phyloP scores from a whole-genome alignment of 805 yeast genomes.

The Metahyphopichia silvanorum region DNA sequence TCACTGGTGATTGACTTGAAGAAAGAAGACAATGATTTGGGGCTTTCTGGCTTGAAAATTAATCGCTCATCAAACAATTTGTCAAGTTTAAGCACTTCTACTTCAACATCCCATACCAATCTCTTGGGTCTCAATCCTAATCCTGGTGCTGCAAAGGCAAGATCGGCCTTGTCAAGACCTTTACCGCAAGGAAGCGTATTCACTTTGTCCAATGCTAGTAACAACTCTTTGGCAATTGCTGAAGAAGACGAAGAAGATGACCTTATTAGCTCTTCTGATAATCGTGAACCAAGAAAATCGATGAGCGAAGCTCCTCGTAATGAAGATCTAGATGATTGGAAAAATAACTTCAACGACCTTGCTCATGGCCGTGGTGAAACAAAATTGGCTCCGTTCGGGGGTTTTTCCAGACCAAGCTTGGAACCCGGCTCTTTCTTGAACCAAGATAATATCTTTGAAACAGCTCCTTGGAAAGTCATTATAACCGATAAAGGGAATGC shows the following conservation, averaged over 20 bases:
- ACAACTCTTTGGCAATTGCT: conserved; percentile 26
- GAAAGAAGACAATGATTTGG: conserved; percentile 23
- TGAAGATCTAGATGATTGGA: conserved; percentile 15
- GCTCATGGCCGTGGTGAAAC: conserved; percentile 20
- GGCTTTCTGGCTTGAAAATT: conserved; percentile 33
- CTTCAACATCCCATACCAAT: conserved; percentile 11
- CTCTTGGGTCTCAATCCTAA: conserved; percentile 5
- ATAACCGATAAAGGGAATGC: conserved; percentile 79
- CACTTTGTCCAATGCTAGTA: conserved; percentile 22
- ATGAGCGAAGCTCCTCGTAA: too few species aligned
- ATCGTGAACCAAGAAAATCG: too few species aligned
- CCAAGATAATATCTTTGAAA: conserved; percentile 46
- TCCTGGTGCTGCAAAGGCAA: conserved; percentile 8
- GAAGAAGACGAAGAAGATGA: conserved; percentile 24
- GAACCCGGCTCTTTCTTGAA: conserved; percentile 38
- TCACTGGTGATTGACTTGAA: conserved; percentile 37
- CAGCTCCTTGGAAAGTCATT: conserved; percentile 72
- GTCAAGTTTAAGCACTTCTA: conserved; percentile 8
- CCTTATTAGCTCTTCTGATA: too few species aligned
- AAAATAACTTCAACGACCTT: conserved; percentile 23
- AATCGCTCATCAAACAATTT: conserved; percentile 28
- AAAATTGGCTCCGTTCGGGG: conserved; percentile 66
- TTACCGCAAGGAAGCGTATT: conserved; percentile 13
- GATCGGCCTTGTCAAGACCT: conserved; percentile 14
- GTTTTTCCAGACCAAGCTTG: conserved; percentile 63